These are phyloP conservation scores for Erythrobasidium yunnanense DNA, from an alignment of 768 basidiomycete species.

Conservation along the genomic window DNA sequence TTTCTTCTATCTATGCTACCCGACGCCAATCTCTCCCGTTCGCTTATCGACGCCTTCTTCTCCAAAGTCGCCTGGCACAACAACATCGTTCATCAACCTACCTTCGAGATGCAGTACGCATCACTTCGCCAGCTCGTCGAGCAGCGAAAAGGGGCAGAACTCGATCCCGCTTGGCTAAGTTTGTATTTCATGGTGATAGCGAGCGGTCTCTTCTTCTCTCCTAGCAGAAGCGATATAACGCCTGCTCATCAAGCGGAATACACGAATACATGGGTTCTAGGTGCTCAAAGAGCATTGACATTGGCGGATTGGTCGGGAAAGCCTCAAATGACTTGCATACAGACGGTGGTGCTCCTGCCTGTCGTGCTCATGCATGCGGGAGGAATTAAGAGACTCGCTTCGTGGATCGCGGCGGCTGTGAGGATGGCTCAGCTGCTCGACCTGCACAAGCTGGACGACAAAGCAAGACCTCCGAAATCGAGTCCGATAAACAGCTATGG, in stretches of 20 bases:
- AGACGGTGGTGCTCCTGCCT: constrained; percentile 13
- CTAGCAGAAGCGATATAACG: constrained; percentile 9
- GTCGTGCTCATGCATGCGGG: constrained; percentile 24
- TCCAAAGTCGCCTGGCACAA: constrained; percentile 22
- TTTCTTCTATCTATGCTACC: constrained; percentile 25
- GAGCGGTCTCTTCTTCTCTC: constrained; percentile 17
- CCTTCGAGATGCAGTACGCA: constrained; percentile 19
- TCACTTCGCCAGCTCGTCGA: constrained; percentile 12
- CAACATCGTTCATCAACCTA: constrained; percentile 19
- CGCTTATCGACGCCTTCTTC: constrained; percentile 18
- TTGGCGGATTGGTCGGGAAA: constrained; percentile 23
- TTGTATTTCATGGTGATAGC: constrained; percentile 24
- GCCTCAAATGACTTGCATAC: constrained; percentile 18
- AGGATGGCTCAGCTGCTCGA: constrained; percentile 25
- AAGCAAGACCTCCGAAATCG: not conserved
- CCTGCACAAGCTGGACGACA: constrained; percentile 24
- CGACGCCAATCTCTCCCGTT: constrained; percentile 6
- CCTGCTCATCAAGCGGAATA: constrained; percentile 22
- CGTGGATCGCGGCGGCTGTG: constrained; percentile 21
- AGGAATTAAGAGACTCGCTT: constrained; percentile 19
- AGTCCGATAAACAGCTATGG: not conserved
- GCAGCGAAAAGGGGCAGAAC: not conserved
- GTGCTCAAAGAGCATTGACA: constrained; percentile 11
- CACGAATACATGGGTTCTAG: constrained; percentile 21
- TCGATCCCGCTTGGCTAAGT: constrained; percentile 24